Evolutionary conservation across 2,329 filamentous ascomycete species (phyloP), one percentile per base, ranked within the genome.

Genomic region (Trichoderma lentiforme): DNA sequence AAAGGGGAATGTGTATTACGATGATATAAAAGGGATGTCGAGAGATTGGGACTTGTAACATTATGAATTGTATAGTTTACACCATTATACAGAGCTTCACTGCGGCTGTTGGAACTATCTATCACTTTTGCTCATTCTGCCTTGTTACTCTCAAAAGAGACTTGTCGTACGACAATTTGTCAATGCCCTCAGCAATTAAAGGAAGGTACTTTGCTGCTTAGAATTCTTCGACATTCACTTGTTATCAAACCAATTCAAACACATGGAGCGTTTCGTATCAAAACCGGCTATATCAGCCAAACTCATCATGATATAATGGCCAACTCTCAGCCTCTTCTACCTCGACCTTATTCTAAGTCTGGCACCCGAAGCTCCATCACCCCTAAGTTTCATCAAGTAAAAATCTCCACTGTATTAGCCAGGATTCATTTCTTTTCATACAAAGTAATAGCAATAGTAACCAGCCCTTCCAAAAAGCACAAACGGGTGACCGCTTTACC

Each of bases 41-140:
- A 18, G 26, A 28, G 18, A 7, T 34, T n/a, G 36, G 26, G 61
- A 21, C 26, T 61, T 71, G 68, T 71, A 71, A 71, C 61, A 71
- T 67, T 71, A 71, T 43, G n/a, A 9, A 61, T 71, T 71, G 63
- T 71, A 71, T 61, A 71, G 61, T 71, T 62, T 56, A 67, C 70
- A 53, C 53, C 32, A 32, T 56, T 71, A 21, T 64, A 71, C 67
- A 70, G 24, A 21, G 74, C 76, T 30, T 77, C 56, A 78, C 76
- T 14, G 79, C 77, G 32, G 79, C 81, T 11, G 75, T 84, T 26
- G 72, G 76, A 28, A 83, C 80, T 70, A 80, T 61, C 8, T 32
- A 18, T n/a, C 18, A 2, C 11, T 18, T 4, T 1, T 24, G 34
- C 7, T 60, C n/a, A 32, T 34, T 43, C 4, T 24, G 12, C 36